Conservation (phyloP, 2,329 filamentous ascomycete genomes). For the Colletotrichum cuscutae region DNA sequence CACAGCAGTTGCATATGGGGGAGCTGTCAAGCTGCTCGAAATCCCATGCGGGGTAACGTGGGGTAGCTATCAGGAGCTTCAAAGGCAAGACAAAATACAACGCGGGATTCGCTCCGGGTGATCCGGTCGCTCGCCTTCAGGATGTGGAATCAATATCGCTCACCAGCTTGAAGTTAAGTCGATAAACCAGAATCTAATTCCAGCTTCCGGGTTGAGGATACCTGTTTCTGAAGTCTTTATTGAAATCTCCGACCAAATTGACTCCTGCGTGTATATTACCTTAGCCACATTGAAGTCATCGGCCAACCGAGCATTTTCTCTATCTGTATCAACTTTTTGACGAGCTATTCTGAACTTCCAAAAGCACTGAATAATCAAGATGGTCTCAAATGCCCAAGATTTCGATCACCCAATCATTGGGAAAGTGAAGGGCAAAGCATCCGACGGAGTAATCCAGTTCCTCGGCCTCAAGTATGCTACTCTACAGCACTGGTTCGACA, state of each 20-base stretch:
- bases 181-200: not conserved
- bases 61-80: not conserved
- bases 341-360: not conserved
- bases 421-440: not conserved
- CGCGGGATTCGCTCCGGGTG: not conserved
- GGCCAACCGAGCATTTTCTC: not conserved
- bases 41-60: not conserved
- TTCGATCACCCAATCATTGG: constrained; percentile 23
- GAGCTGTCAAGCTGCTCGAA: not conserved
- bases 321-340: not conserved
- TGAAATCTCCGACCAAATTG: not conserved
- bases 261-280: not conserved
- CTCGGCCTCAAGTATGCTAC: constrained; percentile 39
- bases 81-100: not conserved
- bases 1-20: not conserved
- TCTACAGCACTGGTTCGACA: constrained; percentile 35
- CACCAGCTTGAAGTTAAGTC: not conserved
- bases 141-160: not conserved
- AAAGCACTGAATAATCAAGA: not conserved
- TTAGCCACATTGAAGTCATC: not conserved
- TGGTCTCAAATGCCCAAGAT: not conserved
- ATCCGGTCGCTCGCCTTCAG: not conserved
- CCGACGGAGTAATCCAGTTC: constrained; percentile 36
- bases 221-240: not conserved
- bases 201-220: not conserved